Conservation (phyloP, 2,329 filamentous ascomycete species). For the Fusarium hainanense region DNA sequence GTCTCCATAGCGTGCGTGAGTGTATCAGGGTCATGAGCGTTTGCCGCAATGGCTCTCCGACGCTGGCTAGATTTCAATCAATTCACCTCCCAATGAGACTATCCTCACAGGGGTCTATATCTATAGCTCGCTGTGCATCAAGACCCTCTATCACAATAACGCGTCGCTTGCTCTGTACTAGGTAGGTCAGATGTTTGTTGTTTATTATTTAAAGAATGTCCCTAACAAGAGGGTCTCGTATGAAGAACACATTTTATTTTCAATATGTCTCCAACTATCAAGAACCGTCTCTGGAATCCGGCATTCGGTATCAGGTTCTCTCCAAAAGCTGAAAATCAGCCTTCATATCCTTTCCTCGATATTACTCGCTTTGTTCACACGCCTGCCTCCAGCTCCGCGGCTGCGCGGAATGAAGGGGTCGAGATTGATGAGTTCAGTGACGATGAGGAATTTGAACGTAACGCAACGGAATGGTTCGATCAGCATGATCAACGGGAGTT, state of each 20-base stretch:
- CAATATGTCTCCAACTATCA: slow-evolving; percentile 36
- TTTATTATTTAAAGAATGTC: slow-evolving; percentile 12
- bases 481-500: slow-evolving; percentile 33
- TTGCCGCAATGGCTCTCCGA: slow-evolving; percentile 41
- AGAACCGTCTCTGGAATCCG: slow-evolving; percentile 47
- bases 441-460: slow-evolving; percentile 43
- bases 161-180: slow-evolving; percentile 27
- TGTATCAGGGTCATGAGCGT: slow-evolving; percentile 40
- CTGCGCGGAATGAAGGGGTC: not conserved
- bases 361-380: slow-evolving; percentile 45
- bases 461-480: slow-evolving; percentile 44
- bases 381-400: not conserved
- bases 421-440: slow-evolving; percentile 37
- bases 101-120: slow-evolving; percentile 30
- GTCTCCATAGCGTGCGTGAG: slow-evolving; percentile 31
- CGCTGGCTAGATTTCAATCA: slow-evolving; percentile 31
- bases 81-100: slow-evolving; percentile 38
- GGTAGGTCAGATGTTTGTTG: slow-evolving; percentile 19
- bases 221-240: slow-evolving; percentile 10
- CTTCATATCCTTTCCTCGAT: slow-evolving; percentile 45
- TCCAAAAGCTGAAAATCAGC: slow-evolving; percentile 27
- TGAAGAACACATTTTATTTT: slow-evolving; percentile 17
- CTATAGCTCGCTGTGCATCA: slow-evolving; percentile 47
- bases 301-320: slow-evolving; percentile 49
- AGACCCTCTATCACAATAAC: slow-evolving; percentile 34